A percentile compares a stretch with the other conserved stretches of the same genome.
These are phyloP conservation scores for Cyclanthera cordifolia DNA, from an alignment of 306 rosid genomes.

Conservation along the genomic window DNA sequence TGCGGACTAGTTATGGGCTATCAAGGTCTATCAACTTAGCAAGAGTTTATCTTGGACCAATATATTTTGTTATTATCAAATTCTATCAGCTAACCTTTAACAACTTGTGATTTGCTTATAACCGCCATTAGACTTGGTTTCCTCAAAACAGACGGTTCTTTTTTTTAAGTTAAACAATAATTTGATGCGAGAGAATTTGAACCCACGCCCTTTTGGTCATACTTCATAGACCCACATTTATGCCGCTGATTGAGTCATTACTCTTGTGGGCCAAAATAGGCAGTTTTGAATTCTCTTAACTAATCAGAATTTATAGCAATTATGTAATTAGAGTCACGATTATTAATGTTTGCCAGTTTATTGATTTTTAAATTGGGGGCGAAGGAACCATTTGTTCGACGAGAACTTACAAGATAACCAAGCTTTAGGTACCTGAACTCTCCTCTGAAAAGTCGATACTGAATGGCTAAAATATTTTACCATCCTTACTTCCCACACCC, in stretches of 20 bases:
- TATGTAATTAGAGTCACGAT: background rate
- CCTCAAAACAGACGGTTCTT: too few relatives aligned
- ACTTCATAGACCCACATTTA: too few relatives aligned
- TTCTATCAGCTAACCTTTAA: background rate
- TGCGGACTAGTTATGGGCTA: background rate
- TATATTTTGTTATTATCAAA: background rate
- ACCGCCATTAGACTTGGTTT: slow-evolving; percentile 11
- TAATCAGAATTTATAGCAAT: background rate
- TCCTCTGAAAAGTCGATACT: too few relatives aligned
- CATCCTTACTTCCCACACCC: too few relatives aligned
- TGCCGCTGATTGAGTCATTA: too few relatives aligned
- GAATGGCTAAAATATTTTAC: too few relatives aligned
- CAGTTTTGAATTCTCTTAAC: background rate
- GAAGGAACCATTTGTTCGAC: background rate
- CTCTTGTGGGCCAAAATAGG: too few relatives aligned
- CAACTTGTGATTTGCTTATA: background rate
- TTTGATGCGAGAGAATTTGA: too few relatives aligned
- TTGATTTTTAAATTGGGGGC: background rate
- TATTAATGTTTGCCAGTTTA: background rate
- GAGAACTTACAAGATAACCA: too few relatives aligned
- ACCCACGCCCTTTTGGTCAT: too few relatives aligned
- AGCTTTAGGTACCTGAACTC: too few relatives aligned
- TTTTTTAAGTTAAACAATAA: too few relatives aligned
- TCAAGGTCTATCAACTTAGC: background rate
- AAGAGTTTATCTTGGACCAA: background rate